Conservation (phyloP, 2,329 filamentous ascomycete species). For the Biscogniauxia mediterranea region DNA sequence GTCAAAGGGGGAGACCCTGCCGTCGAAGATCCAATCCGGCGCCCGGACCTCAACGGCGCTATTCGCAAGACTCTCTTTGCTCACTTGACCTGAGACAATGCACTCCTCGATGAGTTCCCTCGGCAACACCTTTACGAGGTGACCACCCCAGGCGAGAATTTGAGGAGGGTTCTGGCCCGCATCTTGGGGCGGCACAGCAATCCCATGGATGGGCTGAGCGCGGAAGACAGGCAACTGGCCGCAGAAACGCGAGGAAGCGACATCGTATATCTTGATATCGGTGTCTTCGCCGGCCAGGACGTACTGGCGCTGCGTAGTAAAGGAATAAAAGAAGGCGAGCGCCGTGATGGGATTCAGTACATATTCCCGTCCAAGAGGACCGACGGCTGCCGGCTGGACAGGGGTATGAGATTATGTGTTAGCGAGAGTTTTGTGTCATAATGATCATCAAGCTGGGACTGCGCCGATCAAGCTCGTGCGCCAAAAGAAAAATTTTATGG, state of each 20-base stretch:
- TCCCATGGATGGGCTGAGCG: conserved; percentile 72
- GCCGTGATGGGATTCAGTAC: conserved; percentile 59
- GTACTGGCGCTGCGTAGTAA: conserved; percentile 33
- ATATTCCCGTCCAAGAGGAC: conserved; percentile 33
- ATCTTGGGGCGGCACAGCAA: conserved; percentile 43
- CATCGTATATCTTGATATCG: conserved; percentile 53
- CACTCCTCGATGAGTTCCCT: conserved; percentile 35
- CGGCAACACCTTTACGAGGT: conserved; percentile 48
- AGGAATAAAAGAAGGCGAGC: conserved; percentile 48
- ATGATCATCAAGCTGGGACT: not conserved
- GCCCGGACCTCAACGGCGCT: conserved; percentile 43
- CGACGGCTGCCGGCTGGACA: conserved; percentile 14
- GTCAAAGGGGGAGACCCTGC: conserved; percentile 48
- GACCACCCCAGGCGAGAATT: conserved; percentile 70
- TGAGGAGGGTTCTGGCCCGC: conserved; percentile 18
- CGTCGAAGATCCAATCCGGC: conserved; percentile 78
- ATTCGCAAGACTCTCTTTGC: not conserved
- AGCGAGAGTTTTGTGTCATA: not conserved
- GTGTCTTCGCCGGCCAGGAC: conserved; percentile 61
- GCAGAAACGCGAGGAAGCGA: conserved; percentile 35
- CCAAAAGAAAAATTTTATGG: conserved; percentile 1
- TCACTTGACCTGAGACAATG: conserved; percentile 21
- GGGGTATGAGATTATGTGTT: not conserved
- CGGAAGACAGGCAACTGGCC: conserved; percentile 55
- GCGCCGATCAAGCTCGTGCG: not conserved